Base-by-base conservation (phyloP, 352 stramenopile species). In the Pythium chondricola region DNA sequence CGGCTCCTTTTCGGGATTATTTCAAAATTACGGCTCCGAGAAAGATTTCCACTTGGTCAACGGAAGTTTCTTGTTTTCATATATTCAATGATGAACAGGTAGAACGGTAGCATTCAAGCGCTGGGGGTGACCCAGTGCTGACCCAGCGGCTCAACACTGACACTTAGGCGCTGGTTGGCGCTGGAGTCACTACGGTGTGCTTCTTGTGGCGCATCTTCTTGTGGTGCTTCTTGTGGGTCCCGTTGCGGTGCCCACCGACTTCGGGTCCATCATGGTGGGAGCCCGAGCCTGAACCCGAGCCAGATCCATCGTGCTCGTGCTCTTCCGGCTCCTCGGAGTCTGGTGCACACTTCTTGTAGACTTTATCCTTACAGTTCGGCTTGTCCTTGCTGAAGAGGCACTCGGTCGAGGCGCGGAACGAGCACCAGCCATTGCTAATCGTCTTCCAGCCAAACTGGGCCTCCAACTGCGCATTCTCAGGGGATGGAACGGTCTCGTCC, bases 371-470 rank as follows among this genome's bases (percentile, higher is more conserved):
- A 40, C 63, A 72, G 33, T 51, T 47, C 8, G 58, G 55, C 22
- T 50, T 60, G 42, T 73, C 49, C 5, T 39, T 50, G 21, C 53
- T 67, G 40, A 69, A 67, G 16, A 67, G 10, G 32, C 64, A 72
- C 16, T 41, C 46, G 4, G 47, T 24, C 9, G 35, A 30, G 1
- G 63, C 63, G 7, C 49, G 51, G n/a, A 56, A 22, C 14, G 47
- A 56, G 35, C 63, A 72, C 51, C 56, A 69, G 29, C 52, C 52
- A 6, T 52, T 47, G 4, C 46, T 48, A 27, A 65, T 33, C 8
- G 48, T 54, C 16, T 21, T 36, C 60, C 55, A 69, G 21, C 55
- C 60, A 48, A 64, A 58, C 16, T 58, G 37, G 6, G 63, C 50
- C 32, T 64, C 60, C 32, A 69, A 40, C 10, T 33, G 43, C 39